Base-by-base conservation (phyloP, 805 yeast species). In the Soucietia sequanensis region DNA sequence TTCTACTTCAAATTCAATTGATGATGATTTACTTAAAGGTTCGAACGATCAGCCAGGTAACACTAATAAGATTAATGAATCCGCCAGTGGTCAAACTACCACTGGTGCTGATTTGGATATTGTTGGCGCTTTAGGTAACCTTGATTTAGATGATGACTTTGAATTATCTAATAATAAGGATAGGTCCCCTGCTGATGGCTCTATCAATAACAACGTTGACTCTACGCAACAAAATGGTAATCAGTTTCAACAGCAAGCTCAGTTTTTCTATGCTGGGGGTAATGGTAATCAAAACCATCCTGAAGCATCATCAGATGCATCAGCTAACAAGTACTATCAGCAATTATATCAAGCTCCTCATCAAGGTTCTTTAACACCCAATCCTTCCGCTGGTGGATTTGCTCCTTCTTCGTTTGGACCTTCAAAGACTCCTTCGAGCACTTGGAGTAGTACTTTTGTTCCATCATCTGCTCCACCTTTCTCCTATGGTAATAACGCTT, bases 121-220 rank as follows among this genome's bases (percentile, higher is more conserved):
- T 28, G 74, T 68, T 18, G 73, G 74, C 11, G 77, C 77, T 14
- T 52, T 74, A 27, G 68, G 67, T 30, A 66, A 68, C 26, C 56
- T 75, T 30, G 65, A 71, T 48, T 57, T 75, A 36, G 76, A 64
- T 33, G 70, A 58, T n/a, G 68, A 70, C 22, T 46, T 58, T 38
- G 50, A 49, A 10, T 33, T 35, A 18, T 35, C 36, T 23, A 28
- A 18, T 17, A 30, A 25, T 7, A 21, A 38, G 15, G 38, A 27
- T 13, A 37, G n/a, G n/a, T 21, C 23, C 23, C 10, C 8, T 11
- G 23, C 23, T 11, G 23, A 21, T 11, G 21, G n/a, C n/a, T n/a
- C n/a, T n/a, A n/a, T n/a, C 28, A 15, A 22, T 21, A 27, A 2
- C 22, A 21, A 11, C 31, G 11, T 15, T 12, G 22, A 23, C 4